Evolutionary conservation across 805 yeast species (phyloP), one percentile per base, ranked within the genome.

Genomic region (Lipomyces starkeyi): DNA sequence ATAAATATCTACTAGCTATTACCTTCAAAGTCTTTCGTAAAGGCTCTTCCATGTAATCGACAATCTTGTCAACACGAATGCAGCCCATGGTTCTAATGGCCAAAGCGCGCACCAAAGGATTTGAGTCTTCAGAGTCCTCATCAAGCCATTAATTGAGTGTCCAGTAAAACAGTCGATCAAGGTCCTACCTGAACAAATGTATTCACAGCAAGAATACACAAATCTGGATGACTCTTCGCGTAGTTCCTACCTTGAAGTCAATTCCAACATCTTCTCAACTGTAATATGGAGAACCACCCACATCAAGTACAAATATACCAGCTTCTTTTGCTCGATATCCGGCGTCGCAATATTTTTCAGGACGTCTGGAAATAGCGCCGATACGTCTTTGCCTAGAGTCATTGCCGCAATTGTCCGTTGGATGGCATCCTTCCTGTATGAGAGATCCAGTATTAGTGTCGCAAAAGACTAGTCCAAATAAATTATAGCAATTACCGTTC

Each of bases 1-100:
- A 43, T 5, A 29, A 62, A 7, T 7, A 53, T 9, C 25, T 8
- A 35, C 55, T 9, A 11, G 4, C 4, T 2, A 47, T 11, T 55
- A 70, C 73, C 67, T 83, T 84, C 73, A 95, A 81, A 0, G 98
- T 93, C 74, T 91, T 85, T 71, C 88, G 88, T 71, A 95, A 82
- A 0, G 99, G 99, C 25, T 89, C 88, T 71, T 92, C 95, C 88
- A 95, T 87, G 77, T 95, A 95, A 77, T 94, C 98, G 56, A 93
- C 91, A 88, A 95, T 93, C 78, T 91, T 93, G 76, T 91, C 97
- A 22, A 95, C 98, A 58, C 98, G 83, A 61, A 95, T 93, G 81
- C 98, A 94, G 0, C 99, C 98, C 99, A 95, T 95, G 13, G 99
- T 95, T 76, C 99, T 86, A 68, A 95, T 93, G 0, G 99, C 98